phyloP scores from a whole-genome alignment of 805 yeast genomes.

The Dipodascus geniculatus region DNA sequence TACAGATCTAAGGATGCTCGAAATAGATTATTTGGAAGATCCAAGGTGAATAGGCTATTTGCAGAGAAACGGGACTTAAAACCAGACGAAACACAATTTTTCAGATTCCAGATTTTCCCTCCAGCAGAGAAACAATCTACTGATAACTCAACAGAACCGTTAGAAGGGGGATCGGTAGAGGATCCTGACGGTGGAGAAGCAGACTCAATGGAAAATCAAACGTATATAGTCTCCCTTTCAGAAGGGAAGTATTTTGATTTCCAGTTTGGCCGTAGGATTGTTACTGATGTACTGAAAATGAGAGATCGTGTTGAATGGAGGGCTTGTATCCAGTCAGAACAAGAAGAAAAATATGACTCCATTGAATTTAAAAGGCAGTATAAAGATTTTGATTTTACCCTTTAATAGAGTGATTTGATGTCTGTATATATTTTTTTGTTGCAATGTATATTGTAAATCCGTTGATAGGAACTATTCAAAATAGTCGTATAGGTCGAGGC shows the following conservation, averaged over 20 bases:
- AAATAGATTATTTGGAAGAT: slow-evolving; percentile 18
- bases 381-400: slow-evolving; percentile 40
- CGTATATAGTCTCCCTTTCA: slow-evolving; percentile 15
- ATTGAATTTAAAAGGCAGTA: slow-evolving; percentile 47
- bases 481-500: not conserved
- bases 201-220: slow-evolving; percentile 23
- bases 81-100: slow-evolving; percentile 4
- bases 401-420: not conserved
- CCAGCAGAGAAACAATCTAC: not conserved
- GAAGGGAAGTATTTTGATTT: slow-evolving; percentile 40
- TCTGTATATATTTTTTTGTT: no score
- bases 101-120: not conserved
- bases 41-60: slow-evolving; percentile 6
- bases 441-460: no score
- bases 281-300: slow-evolving; percentile 49
- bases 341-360: slow-evolving; percentile 55
- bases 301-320: slow-evolving; percentile 67
- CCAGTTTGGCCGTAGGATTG: slow-evolving; percentile 73
- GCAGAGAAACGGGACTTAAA: slow-evolving; percentile 5
- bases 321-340: slow-evolving; percentile 51
- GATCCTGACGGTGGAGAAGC: slow-evolving; percentile 1
- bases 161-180: not conserved
- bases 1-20: slow-evolving; percentile 34
- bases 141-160: not conserved
- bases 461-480: no score